Evolutionary conservation across 768 basidiomycete genomes (phyloP), one percentile per base, ranked within the genome.

Genomic region (Hypholoma fasciculare): DNA sequence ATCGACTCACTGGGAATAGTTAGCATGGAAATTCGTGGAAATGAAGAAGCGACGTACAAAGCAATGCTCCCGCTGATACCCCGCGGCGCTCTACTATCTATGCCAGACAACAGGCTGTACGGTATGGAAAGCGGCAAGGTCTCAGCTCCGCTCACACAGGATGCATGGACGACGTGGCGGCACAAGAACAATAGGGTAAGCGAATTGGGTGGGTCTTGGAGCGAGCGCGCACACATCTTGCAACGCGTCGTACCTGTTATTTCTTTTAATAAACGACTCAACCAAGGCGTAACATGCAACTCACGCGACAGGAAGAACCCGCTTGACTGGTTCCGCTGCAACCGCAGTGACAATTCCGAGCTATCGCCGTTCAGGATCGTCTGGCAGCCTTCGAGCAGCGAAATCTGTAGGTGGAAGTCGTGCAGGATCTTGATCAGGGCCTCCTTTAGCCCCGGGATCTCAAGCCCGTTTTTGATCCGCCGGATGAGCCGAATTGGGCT

Each of bases 341-440:
- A 74, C 58, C 76, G 78, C 49, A 77, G 76, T 2, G 89, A 87
- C 36, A 97, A 81, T 43, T 85, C 82, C 1, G 85, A 79, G 63
- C 89, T 89, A 71, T 98, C 96, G 13, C 90, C 86, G 54, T 92
- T 81, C 56, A 98, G 71, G 52, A 98, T 93, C 4, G 83, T 84
- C 72, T 92, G 89, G 67, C 95, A 97, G 1, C 96, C 96, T 63
- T 97, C 94, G 50, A 98, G 76, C 9, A 99, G 74, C 8, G 94
- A 96, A 23, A 94, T 90, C 71, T 96, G 96, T 7, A 98, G 76
- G 67, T 98, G 94, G 69, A 96, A 97, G 67, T 97, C 96, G 62
- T 96, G 94, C 50, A 99, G 74, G 54, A 99, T 98, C 82, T 97
- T 98, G 76, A 98, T 92, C 36, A 98, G 74, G 4, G 96, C 95